Conservation (phyloP, 2,329 filamentous ascomycete species). For the Colletotrichum gigasporum region DNA sequence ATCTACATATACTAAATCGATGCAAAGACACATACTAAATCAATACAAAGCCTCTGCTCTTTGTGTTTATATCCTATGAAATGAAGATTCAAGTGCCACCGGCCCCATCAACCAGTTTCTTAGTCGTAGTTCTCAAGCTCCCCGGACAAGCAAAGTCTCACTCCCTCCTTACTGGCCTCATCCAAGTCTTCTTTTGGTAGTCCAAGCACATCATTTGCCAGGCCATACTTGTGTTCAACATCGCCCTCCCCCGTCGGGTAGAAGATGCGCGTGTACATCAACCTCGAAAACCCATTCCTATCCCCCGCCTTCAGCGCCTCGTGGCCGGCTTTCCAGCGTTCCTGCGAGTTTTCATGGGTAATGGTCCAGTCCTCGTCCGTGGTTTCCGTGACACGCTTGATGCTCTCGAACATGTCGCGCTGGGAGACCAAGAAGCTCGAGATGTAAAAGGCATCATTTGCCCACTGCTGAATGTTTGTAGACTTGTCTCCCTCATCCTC, state of each 20-base stretch:
- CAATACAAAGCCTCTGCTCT: no score
- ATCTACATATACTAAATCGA: no score
- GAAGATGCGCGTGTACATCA: conserved; percentile 67
- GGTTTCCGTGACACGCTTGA: conserved; percentile 66
- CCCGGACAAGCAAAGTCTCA: conserved; percentile 47
- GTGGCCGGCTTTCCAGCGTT: conserved; percentile 59
- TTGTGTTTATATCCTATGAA: no score
- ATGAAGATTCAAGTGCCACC: no score
- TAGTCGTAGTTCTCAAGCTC: background rate
- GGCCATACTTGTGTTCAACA: conserved; percentile 47
- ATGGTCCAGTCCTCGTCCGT: conserved; percentile 70
- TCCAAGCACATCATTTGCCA: conserved; percentile 62
- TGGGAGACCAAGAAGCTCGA: conserved; percentile 68
- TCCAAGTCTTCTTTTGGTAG: conserved; percentile 69
- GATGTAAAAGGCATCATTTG: conserved; percentile 60
- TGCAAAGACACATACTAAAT: no score
- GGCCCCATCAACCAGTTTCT: no score
- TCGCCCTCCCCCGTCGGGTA: conserved; percentile 51
- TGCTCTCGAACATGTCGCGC: conserved; percentile 70
- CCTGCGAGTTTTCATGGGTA: conserved; percentile 51
- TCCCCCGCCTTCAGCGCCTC: conserved; percentile 53
- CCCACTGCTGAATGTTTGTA: conserved; percentile 39
- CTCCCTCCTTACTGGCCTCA: conserved; percentile 58
- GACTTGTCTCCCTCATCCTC: conserved; percentile 27
- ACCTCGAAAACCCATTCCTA: conserved; percentile 52